A percentile compares a stretch with the other conserved stretches of the same genome.
Conservation (phyloP, 1,284 basidiomycete genomes). For the Irpex sp. region DNA sequence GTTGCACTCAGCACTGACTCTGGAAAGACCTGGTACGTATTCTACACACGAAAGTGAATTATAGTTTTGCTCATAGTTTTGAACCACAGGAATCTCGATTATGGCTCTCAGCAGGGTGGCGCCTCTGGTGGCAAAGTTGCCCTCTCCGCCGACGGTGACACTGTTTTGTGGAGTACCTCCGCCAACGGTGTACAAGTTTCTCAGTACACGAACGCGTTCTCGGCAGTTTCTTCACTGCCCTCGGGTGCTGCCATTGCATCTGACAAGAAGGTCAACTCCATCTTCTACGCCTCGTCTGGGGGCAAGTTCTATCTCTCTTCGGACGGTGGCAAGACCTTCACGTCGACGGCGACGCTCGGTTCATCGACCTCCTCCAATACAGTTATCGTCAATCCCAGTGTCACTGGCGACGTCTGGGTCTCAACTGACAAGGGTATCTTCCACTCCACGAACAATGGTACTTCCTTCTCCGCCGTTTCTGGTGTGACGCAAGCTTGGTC, state of each 20-base stretch:
- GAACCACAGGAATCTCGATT: constrained; percentile 40
- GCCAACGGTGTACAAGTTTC: constrained; percentile 50
- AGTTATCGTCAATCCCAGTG: constrained; percentile 48
- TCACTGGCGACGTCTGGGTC: constrained; percentile 57
- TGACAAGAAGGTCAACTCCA: constrained; percentile 52
- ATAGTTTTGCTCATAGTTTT: constrained; percentile 27
- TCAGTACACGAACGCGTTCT: constrained; percentile 46
- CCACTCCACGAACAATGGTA: constrained; percentile 56
- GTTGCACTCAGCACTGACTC: constrained; percentile 55
- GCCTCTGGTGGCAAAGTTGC: constrained; percentile 56
- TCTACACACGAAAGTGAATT: background rate
- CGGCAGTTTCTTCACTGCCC: constrained; percentile 46
- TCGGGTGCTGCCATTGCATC: constrained; percentile 52
- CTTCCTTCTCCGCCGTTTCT: constrained; percentile 45
- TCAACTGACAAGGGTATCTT: constrained; percentile 58
- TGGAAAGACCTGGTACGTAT: constrained; percentile 44
- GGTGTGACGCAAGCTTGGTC: constrained; percentile 51
- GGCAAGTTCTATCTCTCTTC: constrained; percentile 55
- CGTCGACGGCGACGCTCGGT: constrained; percentile 38
- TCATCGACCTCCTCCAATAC: constrained; percentile 45
- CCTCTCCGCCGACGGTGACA: constrained; percentile 52
- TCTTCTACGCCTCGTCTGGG: constrained; percentile 58
- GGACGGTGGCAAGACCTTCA: constrained; percentile 53
- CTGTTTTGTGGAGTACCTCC: constrained; percentile 53
- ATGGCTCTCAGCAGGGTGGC: constrained; percentile 33